Evolutionary conservation across 2,329 filamentous ascomycete species (phyloP), one percentile per base, ranked within the genome.

Genomic region (Corynespora cassiicola): DNA sequence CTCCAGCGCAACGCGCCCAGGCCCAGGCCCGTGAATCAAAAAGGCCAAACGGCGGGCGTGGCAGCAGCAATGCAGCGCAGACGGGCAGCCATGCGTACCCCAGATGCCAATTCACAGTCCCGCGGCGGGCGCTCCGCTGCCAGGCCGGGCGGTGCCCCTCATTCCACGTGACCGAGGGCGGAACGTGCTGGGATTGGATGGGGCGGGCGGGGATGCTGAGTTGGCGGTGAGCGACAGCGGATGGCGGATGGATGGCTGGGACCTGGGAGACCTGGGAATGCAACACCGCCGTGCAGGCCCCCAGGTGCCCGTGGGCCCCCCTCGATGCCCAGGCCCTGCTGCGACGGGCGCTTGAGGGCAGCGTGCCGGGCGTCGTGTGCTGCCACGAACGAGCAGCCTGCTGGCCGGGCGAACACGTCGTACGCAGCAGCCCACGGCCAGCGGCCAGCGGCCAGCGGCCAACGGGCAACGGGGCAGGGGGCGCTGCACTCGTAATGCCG

Each of bases 231-330:
- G 61, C 50, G 48, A 29, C 39, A 36, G 48, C 38, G 28, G 31
- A 48, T n/a, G n/a, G n/a, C n/a, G n/a, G n/a, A 20, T 35, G 54
- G 55, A 55, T 61, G 63, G 61, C 63, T 65, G 63, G 61, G 54
- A n/a, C n/a, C n/a, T n/a, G n/a, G n/a, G n/a, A n/a, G n/a, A n/a
- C n/a, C n/a, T n/a, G 39, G 26, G 32, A 33, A 41, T 33, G 40
- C 42, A 42, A 42, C 39, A 31, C 39, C 31, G 36, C 32, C 31
- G 39, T 36, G 39, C 41, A 47, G 45, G 30, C 44, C 37, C 31
- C 35, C n/a, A n/a, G n/a, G n/a, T n/a, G n/a, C n/a, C n/a, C n/a
- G n/a, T n/a, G n/a, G n/a, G n/a, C n/a, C n/a, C n/a, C n/a, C n/a
- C n/a, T n/a, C n/a, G n/a, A n/a, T n/a, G n/a, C n/a, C n/a, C n/a